A percentile compares a stretch with the other conserved stretches of the same genome.
Conservation (phyloP, 805 yeast species). For the Yamadazyma endophytica region DNA sequence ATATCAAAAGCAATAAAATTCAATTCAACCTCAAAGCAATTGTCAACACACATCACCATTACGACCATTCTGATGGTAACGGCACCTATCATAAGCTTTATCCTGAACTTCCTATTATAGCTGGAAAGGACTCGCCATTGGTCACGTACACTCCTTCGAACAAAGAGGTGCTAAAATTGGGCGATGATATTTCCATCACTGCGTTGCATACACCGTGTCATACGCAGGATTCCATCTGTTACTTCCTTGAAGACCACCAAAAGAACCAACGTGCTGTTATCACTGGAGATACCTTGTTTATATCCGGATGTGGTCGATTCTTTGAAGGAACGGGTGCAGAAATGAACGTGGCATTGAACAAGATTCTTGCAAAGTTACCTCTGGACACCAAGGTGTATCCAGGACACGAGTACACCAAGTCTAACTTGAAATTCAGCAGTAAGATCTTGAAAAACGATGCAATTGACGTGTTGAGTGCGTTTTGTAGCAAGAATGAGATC, state of each 20-base stretch:
- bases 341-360: slow-evolving; percentile 70
- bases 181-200: slow-evolving; percentile 58
- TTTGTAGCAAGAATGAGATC: slow-evolving; percentile 50
- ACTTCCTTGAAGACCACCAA: slow-evolving; percentile 60
- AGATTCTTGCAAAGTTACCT: slow-evolving; percentile 58
- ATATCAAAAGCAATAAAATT: slow-evolving; percentile 39
- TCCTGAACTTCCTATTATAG: slow-evolving; percentile 62
- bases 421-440: slow-evolving; percentile 75
- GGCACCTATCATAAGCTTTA: slow-evolving; percentile 35
- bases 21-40: slow-evolving; percentile 61
- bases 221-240: slow-evolving; percentile 94
- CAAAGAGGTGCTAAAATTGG: slow-evolving; percentile 57
- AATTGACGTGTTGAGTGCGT: slow-evolving; percentile 50
- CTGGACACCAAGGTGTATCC: slow-evolving; percentile 74
- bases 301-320: slow-evolving; percentile 94
- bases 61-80: slow-evolving; percentile 93
- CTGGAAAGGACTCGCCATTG: slow-evolving; percentile 75
- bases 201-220: slow-evolving; percentile 97
- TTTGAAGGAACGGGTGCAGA: slow-evolving; percentile 85
- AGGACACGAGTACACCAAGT: slow-evolving; percentile 92
- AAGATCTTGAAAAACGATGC: slow-evolving; percentile 55
- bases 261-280: slow-evolving; percentile 73
- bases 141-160: slow-evolving; percentile 72
- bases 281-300: slow-evolving; percentile 94
- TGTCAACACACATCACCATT: slow-evolving; percentile 95